Conservation (phyloP, 331 rosid species). For the Dryas integrifolia region DNA sequence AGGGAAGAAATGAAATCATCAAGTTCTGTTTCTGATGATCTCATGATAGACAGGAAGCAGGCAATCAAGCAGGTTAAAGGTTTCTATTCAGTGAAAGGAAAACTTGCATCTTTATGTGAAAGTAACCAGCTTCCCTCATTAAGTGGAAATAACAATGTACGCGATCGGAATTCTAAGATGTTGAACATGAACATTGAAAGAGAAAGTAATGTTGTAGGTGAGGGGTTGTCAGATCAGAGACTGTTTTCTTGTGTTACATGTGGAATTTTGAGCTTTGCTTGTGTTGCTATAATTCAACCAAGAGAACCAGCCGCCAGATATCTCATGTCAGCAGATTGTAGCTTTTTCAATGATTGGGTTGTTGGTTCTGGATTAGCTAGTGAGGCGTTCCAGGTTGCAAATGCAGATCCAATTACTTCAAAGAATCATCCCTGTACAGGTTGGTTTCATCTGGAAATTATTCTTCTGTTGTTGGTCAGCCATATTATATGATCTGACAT, state of each 20-base stretch:
- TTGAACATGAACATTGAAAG: constrained; percentile 34
- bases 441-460: constrained; percentile 35
- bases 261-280: constrained; percentile 85
- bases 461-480: constrained; percentile 1
- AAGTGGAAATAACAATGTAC: constrained; percentile 31
- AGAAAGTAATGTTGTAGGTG: constrained; percentile 41
- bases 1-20: constrained; percentile 48
- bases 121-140: constrained; percentile 42
- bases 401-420: constrained; percentile 39
- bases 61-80: constrained; percentile 48
- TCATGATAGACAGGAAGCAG: constrained; percentile 39
- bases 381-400: constrained; percentile 32
- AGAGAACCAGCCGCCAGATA: constrained; percentile 75
- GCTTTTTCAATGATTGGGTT: constrained; percentile 75
- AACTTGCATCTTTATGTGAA: constrained; percentile 45
- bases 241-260: constrained; percentile 90
- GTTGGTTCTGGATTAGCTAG: constrained; percentile 60
- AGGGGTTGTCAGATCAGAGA: constrained; percentile 77
- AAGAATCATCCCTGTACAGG: constrained; percentile 46
- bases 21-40: constrained; percentile 52
- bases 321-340: constrained; percentile 84
- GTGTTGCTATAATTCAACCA: constrained; percentile 85
- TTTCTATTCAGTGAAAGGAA: constrained; percentile 50
- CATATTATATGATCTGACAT: constrained; percentile 22
- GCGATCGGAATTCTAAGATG: constrained; percentile 46